Base-by-base conservation (phyloP, 108 stramenopile genomes). In the Cyclotella sp. region DNA sequence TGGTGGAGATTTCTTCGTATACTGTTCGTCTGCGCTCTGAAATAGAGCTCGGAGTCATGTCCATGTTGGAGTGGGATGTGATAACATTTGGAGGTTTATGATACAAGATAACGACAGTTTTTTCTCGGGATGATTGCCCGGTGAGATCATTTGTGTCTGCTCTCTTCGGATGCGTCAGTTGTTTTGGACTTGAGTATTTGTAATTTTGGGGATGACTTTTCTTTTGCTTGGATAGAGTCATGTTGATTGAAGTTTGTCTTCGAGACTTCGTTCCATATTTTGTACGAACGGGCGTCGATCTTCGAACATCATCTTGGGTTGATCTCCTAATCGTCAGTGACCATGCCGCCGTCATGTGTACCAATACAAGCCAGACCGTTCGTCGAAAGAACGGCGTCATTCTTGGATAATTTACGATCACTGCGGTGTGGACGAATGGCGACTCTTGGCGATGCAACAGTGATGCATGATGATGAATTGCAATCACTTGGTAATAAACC, bases 71-170 rank as follows among this genome's bases (percentile, higher is more conserved):
- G 74, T 91, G 89, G 18, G 89, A 86, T 15, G 90, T 91, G 43
- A 91, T 73, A 18, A 87, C 75, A 69, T 87, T 84, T 40, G 82
- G 24, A 21, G 90, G 90, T 68, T 91, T 91, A 74, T 91, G 59
- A 57, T 87, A 91, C 44, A 86, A 39, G 29, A 91, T 71, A 9
- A 91, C 90, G 13, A 90, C 85, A 14, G 87, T 90, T 63, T 57
- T 68, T 84, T 86, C 84, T 63, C 44, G 62, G 65, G 9, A 66
- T 62, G 9, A 18, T 62, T 14, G n/a, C n/a, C 10, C n/a, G 21
- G 55, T 57, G 9, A 9, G 10, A 18, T 57, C 9, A 24, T 57
- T 57, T 10, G 55, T n/a, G 15, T 9, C 9, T 30, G 7, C 8
- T 30, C 15, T 30, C 11, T 34, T 9, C 9, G n/a, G n/a, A n/a